Evolutionary conservation across 345 rosid genomes (phyloP), one percentile per base, ranked within the genome.

Genomic region (Hibiscus tridactylites): DNA sequence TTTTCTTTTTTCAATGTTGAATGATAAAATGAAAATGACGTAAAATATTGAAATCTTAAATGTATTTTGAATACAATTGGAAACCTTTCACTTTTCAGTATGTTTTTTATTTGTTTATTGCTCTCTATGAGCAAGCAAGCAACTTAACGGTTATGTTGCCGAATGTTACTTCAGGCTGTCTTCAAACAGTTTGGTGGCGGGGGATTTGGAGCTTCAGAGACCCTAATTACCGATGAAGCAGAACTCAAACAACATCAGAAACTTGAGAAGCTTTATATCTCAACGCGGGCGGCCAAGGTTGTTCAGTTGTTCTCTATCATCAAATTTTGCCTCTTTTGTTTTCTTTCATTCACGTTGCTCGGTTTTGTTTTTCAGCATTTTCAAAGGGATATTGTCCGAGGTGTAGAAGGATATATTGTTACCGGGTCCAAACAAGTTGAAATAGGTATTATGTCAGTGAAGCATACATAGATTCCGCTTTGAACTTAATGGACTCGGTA

Each of bases 261-360:
- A 74, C 89, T 93, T 49, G 96, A 91, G 87, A 93, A 83, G 86
- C 97, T 93, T 56, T 93, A 88, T 79, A 84, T 93, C 62, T 93
- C 98, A 61, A 93, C 98, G 1, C 96, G 97, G 50, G 81, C 90
- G 60, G 91, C 87, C 67, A 93, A 93, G 98, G 98, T 93, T 83
- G 80, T 39, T 42, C 12, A 49, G 44, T 61, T 54, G 31, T 44
- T 71, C 63, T 46, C 10, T 67, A 44, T 39, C 54, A 37, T 76
- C 16, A 47, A 4, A 54, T 71, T 9, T 73, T 26, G 19, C 61
- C 31, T 24, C 21, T 47, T 19, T 16, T 81, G 6, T 47, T 71
- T 21, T 28, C 4, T 16, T 37, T 57, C 8, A 26, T 59, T 58
- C 21, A 68, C 24, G 64, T 21, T 63, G 21, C 53, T 63, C 9